Percentiles rank a stretch among this genome's conserved stretches.
phyloP scores from a whole-genome alignment of 441 rosid genomes.

The Adansonia madagascariensis region DNA sequence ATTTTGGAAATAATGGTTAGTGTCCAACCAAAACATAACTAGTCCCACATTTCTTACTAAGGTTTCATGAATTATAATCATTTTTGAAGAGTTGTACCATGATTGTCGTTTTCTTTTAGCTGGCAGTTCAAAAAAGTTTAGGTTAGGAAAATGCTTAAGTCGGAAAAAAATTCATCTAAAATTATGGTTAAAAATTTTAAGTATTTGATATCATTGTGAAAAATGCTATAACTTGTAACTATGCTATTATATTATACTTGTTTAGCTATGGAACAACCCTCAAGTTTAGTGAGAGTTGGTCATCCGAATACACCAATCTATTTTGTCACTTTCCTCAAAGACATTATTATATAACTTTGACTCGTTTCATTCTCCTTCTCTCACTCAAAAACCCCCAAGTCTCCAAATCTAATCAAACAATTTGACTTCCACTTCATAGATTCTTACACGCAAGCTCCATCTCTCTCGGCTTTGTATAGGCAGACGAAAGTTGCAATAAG shows the following conservation, averaged over 20 bases:
- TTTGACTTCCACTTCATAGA: not conserved
- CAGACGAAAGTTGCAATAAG: not conserved
- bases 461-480: not conserved
- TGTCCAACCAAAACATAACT: not conserved
- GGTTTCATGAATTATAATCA: not conserved
- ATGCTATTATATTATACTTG: not conserved
- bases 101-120: not conserved
- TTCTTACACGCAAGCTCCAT: constrained; percentile 12
- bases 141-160: no score
- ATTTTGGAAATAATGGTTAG: not conserved
- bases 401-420: constrained; percentile 31
- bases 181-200: no score
- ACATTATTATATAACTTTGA: constrained; percentile 28
- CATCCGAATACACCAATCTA: constrained; percentile 37
- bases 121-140: no score
- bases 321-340: constrained; percentile 22
- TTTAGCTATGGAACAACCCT: constrained; percentile 26
- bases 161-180: no score
- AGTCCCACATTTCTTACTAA: not conserved
- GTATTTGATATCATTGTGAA: no score
- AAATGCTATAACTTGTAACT: not conserved
- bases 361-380: constrained; percentile 12
- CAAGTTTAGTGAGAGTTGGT: constrained; percentile 38
- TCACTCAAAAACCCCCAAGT: constrained; percentile 33
- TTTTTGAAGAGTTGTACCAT: not conserved